These are phyloP conservation scores for Cladophialophora exuberans DNA, from an alignment of 2,329 filamentous ascomycete species.

Conservation along the genomic window DNA sequence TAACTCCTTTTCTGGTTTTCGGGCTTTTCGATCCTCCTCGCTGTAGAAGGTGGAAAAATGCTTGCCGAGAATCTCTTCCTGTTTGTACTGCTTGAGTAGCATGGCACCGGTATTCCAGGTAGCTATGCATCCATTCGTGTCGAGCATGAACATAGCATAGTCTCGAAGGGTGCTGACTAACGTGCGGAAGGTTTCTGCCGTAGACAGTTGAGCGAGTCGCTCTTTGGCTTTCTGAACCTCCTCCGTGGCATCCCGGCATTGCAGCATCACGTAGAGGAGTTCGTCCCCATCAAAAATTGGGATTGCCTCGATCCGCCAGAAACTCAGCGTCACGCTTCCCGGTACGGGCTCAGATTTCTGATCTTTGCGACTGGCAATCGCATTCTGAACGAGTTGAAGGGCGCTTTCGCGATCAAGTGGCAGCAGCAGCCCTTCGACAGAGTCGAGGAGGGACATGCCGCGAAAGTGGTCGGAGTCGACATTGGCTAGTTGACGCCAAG, in stretches of 20 bases:
- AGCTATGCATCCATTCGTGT: constrained; percentile 57
- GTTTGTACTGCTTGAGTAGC: constrained; percentile 59
- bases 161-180: constrained; percentile 65
- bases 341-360: constrained; percentile 42
- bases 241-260: constrained; percentile 44
- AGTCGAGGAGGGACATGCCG: constrained; percentile 44
- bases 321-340: constrained; percentile 25
- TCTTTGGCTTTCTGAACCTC: constrained; percentile 34
- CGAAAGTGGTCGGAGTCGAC: constrained; percentile 41
- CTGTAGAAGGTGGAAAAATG: constrained; percentile 64
- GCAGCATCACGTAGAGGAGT: constrained; percentile 48
- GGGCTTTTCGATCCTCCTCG: constrained; percentile 51
- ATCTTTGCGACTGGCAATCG: constrained; percentile 40
- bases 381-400: constrained; percentile 42
- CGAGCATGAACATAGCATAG: constrained; percentile 66
- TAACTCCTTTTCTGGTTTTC: constrained; percentile 58
- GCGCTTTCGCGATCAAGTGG: constrained; percentile 42
- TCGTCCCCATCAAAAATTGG: constrained; percentile 47
- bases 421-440: constrained; percentile 40
- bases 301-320: constrained; percentile 44
- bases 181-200: constrained; percentile 62
- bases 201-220: constrained; percentile 49
- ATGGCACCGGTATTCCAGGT: constrained; percentile 63
- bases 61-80: constrained; percentile 59
- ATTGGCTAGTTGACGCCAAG: constrained; percentile 43